Evolutionary conservation across 148 eudicot species (phyloP).

Genomic region (Rhododendron henanense): DNA sequence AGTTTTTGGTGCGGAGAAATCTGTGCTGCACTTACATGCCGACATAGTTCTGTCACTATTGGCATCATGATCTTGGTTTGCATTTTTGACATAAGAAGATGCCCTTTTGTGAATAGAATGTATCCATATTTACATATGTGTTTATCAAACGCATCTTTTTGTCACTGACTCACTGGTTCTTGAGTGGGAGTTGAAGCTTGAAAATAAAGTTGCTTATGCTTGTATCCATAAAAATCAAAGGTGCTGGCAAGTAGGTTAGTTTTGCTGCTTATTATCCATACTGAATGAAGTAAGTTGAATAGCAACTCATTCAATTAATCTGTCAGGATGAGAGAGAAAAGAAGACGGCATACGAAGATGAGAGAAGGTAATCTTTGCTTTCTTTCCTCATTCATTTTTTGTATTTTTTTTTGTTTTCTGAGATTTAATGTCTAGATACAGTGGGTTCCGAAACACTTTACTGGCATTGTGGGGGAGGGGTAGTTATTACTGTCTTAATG

Average conservation of each 20-base stretch:
- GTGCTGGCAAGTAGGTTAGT: neutral
- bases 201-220: neutral
- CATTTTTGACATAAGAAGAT: neutral
- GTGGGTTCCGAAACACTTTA: neutral
- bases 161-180: neutral
- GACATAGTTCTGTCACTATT: neutral
- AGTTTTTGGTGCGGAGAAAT: neutral
- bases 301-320: constrained; percentile 13
- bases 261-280: neutral
- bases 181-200: neutral
- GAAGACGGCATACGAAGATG: constrained; percentile 65
- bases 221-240: neutral
- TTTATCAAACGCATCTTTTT: neutral
- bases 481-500: neutral
- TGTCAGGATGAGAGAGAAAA: constrained; percentile 75
- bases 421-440: neutral
- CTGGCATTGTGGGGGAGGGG: neutral
- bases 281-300: neutral
- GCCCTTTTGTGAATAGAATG: neutral
- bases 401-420: neutral
- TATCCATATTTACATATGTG: neutral
- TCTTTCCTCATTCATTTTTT: neutral
- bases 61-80: neutral
- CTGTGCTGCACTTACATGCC: neutral
- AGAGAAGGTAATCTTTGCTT: constrained; percentile 47